Base-by-base conservation (phyloP, 257 asterid genomes). In the Mitragyna speciosa region DNA sequence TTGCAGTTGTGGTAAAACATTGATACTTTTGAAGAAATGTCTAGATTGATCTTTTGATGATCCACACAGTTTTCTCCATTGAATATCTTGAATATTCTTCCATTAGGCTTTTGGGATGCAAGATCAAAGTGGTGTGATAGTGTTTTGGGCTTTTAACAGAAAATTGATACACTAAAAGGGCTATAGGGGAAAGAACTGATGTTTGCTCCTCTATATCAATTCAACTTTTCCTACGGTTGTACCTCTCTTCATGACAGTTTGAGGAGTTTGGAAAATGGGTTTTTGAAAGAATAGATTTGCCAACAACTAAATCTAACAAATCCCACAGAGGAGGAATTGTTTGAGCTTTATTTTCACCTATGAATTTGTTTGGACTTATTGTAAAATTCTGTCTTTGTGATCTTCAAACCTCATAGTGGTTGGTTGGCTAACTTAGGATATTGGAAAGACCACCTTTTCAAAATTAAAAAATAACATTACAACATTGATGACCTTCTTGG, bases 11-110 rank as follows among this genome's bases (percentile, higher is more conserved):
- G 24, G 97, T 85, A 85, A 94, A 90, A 87, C 17, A 83, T 8
- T 90, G 94, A 76, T 88, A 84, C 84, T 88, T 86, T 68, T 94
- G 86, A 5, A 96, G 87, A 86, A 94, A 89, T 19, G 85, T 81
- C 79, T 87, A 90, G 85, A 96, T 82, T 77, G 99, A 94, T 87
- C 41, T 88, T 83, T 98, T 87, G 70, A 92, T 76, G 74, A 92
- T 87, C 79, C 67, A 87, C 76, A 74, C 59, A 33, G 95, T 77
- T 68, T 76, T 87, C 28, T 52, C 92, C 91, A 84, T 87, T 67
- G 90, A 82, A 28, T 74, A 75, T 72, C 77, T 61, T 73, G 80
- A 59, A 30, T n/a, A 61, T 58, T 74, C 73, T 75, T 83, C 84
- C 86, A 82, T 82, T 58, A 6, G 45, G 22, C 78, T 82, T 16